These are phyloP conservation scores for Zhuliangozyma blackwelliae DNA, from an alignment of 1,139 yeast species.

Conservation along the genomic window DNA sequence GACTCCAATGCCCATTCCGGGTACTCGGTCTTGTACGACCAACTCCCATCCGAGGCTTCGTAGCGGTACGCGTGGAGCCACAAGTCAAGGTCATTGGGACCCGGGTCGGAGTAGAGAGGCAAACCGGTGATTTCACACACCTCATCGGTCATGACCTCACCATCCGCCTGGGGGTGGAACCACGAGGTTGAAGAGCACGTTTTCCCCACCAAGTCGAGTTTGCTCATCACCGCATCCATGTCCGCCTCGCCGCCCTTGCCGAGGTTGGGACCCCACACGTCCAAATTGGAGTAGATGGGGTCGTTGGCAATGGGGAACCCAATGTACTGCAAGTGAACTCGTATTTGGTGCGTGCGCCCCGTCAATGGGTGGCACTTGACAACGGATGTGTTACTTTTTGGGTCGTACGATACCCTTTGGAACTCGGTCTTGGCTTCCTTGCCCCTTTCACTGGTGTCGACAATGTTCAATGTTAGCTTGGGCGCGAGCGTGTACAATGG, in stretches of 20 bases:
- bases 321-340: constrained; percentile 84
- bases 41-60: constrained; percentile 50
- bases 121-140: constrained; percentile 64
- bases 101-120: constrained; percentile 84
- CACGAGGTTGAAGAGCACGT: constrained; percentile 64
- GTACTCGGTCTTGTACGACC: constrained; percentile 75
- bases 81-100: constrained; percentile 75
- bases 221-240: constrained; percentile 37
- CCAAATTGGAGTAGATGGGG: constrained; percentile 68
- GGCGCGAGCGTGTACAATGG: constrained; percentile 77
- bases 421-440: constrained; percentile 60
- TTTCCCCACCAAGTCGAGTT: constrained; percentile 65
- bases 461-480: constrained; percentile 69
- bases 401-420: constrained; percentile 57
- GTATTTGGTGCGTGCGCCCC: constrained; percentile 91
- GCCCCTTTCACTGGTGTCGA: constrained; percentile 53
- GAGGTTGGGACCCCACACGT: constrained; percentile 66
- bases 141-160: constrained; percentile 58
- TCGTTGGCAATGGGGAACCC: constrained; percentile 95
- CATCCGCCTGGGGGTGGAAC: constrained; percentile 53
- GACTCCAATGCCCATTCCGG: constrained; percentile 84
- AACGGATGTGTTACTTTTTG: constrained; percentile 53
- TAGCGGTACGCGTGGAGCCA: constrained; percentile 90
- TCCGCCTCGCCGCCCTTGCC: constrained; percentile 55
- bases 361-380: constrained; percentile 84